Conservation (phyloP, 2,329 filamentous ascomycete species). For the Didymella pinodella region DNA sequence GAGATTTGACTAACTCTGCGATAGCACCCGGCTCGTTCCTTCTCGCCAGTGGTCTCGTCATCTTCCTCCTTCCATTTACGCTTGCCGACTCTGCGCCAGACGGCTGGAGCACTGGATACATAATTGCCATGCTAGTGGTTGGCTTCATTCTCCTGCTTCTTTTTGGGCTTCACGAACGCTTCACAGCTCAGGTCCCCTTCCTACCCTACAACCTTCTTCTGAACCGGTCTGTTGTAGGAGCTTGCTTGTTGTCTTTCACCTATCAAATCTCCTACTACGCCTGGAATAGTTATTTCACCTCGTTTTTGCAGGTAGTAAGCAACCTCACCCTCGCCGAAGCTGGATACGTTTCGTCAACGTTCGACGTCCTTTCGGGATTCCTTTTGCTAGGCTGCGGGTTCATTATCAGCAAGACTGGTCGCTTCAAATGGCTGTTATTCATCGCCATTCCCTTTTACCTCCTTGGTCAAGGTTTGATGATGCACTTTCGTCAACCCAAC, state of each 20-base stretch:
- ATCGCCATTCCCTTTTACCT: slow-evolving; percentile 65
- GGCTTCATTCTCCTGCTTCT: slow-evolving; percentile 58
- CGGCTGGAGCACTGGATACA: slow-evolving; percentile 60
- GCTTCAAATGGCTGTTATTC: slow-evolving; percentile 50
- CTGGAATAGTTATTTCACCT: slow-evolving; percentile 51
- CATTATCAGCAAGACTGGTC: slow-evolving; percentile 32
- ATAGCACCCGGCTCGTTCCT: slow-evolving; percentile 56
- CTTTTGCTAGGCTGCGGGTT: slow-evolving; percentile 28
- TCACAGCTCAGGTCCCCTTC: slow-evolving; percentile 57
- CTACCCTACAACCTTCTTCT: slow-evolving; percentile 66
- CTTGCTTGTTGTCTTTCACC: slow-evolving; percentile 64
- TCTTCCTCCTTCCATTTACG: slow-evolving; percentile 61
- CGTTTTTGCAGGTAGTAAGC: slow-evolving; percentile 50
- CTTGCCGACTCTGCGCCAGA: slow-evolving; percentile 57
- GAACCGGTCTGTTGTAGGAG: slow-evolving; percentile 68
- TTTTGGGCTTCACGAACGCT: slow-evolving; percentile 63
- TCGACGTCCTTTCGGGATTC: slow-evolving; percentile 42
- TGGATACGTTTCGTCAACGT: slow-evolving; percentile 47
- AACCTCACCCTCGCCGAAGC: slow-evolving; percentile 38
- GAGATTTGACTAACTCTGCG: background rate
- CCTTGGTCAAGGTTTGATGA: slow-evolving; percentile 69
- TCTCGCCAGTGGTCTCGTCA: slow-evolving; percentile 55
- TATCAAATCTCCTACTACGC: slow-evolving; percentile 58
- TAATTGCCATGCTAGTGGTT: slow-evolving; percentile 60
- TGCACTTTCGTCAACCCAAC: slow-evolving; percentile 50